Conservation (phyloP, 2,329 filamentous ascomycete species). For the Metarhizium album region DNA sequence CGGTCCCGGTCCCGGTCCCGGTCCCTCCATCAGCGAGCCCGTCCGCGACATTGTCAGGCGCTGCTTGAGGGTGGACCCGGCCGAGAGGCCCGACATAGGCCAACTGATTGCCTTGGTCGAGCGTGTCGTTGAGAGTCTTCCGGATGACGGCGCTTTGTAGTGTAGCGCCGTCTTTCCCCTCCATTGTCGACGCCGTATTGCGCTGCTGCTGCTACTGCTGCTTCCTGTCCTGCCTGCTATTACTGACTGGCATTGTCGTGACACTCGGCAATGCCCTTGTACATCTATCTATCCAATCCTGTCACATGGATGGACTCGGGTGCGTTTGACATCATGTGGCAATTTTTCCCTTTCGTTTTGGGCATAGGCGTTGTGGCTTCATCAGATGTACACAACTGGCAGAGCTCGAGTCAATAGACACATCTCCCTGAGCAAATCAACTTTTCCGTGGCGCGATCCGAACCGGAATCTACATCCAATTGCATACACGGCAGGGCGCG, state of each 20-base stretch:
- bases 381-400: slow-evolving; percentile 10
- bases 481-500: too few species aligned
- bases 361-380: slow-evolving; percentile 15
- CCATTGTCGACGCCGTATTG: too few species aligned
- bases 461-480: neutral
- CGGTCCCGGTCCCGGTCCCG: too few species aligned
- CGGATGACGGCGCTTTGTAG: slow-evolving; percentile 4
- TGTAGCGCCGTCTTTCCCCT: neutral
- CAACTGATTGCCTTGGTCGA: slow-evolving; percentile 75
- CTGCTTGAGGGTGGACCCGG: slow-evolving; percentile 79
- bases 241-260: neutral
- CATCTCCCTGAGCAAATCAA: neutral
- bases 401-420: neutral
- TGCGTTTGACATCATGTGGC: too few species aligned
- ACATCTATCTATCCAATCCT: too few species aligned
- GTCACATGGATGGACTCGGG: slow-evolving; percentile 1
- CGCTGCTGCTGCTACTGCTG: too few species aligned
- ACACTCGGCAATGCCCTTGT: neutral
- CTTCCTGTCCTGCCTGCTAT: too few species aligned
- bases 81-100: slow-evolving; percentile 77
- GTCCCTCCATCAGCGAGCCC: slow-evolving; percentile 59
- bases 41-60: slow-evolving; percentile 81
- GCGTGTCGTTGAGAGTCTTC: slow-evolving; percentile 44
- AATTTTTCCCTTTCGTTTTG: too few species aligned
- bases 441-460: neutral